Evolutionary conservation across 257 asterid genomes (phyloP).

Genomic region (Cruciata laevipes): DNA sequence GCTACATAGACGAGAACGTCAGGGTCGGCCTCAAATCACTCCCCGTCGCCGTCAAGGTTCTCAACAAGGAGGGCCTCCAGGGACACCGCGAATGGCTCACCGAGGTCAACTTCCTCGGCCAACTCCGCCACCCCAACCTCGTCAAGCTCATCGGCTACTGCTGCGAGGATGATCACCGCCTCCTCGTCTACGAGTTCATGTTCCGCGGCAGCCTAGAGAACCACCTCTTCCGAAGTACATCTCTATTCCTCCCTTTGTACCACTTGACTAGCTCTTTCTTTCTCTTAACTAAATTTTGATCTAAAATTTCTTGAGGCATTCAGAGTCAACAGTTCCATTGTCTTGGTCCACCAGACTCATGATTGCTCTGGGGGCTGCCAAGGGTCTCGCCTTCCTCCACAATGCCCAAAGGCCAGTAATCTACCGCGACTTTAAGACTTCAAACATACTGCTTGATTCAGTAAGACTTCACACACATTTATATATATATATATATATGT

Average conservation of each 20-base stretch:
- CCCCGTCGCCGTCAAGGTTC: constrained; percentile 97
- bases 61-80: constrained; percentile 97
- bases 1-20: constrained; percentile 95
- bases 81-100: constrained; percentile 99
- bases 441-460: constrained; percentile 89
- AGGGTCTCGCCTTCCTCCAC: constrained; percentile 98
- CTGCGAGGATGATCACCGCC: constrained; percentile 98
- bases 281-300: constrained; percentile 44
- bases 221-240: constrained; percentile 90
- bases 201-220: constrained; percentile 97
- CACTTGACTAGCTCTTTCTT: no score
- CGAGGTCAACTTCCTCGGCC: constrained; percentile 95
- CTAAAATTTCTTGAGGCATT: constrained; percentile 59
- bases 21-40: constrained; percentile 93
- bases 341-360: constrained; percentile 96
- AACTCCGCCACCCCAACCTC: constrained; percentile 92
- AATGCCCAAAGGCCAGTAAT: constrained; percentile 97
- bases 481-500: no score
- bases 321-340: constrained; percentile 77
- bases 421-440: constrained; percentile 96
- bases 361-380: constrained; percentile 99
- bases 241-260: background rate
- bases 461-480: no score
- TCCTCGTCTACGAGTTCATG: constrained; percentile 96
- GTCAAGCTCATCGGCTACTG: constrained; percentile 97